Percentiles rank a stretch among this genome's conserved stretches.
These are phyloP conservation scores for Beauveria pseudobassiana DNA, from an alignment of 2,329 filamentous ascomycete species.

Conservation along the genomic window DNA sequence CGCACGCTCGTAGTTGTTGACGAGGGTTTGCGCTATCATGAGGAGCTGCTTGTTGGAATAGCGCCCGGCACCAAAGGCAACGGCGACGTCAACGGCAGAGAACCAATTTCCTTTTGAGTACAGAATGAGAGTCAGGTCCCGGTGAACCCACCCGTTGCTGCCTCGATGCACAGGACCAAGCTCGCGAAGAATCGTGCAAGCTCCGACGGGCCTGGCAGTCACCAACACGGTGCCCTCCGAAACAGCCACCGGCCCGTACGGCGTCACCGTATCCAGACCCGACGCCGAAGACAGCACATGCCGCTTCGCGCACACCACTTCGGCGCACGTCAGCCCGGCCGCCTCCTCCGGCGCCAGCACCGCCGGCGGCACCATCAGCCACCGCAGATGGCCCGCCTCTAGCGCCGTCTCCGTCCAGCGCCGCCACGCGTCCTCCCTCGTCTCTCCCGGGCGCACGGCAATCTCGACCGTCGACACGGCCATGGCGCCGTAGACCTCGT, in stretches of 20 bases:
- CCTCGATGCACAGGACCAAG: not conserved
- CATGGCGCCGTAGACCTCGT: constrained; percentile 5
- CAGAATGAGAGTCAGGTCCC: constrained; percentile 3
- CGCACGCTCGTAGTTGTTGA: not conserved
- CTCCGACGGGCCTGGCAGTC: not conserved
- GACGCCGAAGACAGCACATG: not conserved
- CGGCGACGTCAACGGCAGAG: not conserved
- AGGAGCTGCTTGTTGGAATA: not conserved
- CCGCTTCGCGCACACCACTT: not conserved
- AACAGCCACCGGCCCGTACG: not conserved
- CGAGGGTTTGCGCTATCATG: not conserved
- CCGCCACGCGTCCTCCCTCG: not conserved
- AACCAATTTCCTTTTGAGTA: not conserved
- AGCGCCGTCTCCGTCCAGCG: not conserved
- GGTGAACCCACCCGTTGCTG: not conserved
- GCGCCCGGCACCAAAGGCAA: not conserved
- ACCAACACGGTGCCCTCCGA: not conserved
- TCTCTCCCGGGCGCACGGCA: not conserved
- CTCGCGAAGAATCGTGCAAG: not conserved
- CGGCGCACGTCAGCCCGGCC: not conserved
- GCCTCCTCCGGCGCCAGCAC: not conserved
- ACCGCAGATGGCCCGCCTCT: not conserved
- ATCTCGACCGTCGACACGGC: not conserved
- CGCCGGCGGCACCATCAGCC: not conserved
- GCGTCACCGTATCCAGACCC: not conserved